Base-by-base conservation (phyloP, 2,329 filamentous ascomycete species). In the Fusarium verticillioides region DNA sequence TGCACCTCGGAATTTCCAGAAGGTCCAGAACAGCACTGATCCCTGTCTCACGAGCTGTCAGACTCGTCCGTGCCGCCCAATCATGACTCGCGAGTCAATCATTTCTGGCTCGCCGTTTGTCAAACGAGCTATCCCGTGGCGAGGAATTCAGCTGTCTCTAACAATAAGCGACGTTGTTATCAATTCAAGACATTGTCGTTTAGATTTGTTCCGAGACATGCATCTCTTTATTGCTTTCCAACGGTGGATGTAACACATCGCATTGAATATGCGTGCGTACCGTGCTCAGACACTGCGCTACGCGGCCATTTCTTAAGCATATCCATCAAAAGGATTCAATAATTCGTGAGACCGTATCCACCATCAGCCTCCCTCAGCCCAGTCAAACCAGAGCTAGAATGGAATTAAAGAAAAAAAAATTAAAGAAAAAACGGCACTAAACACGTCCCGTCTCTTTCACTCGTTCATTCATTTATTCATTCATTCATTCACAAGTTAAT, bases 1-100 rank as follows among this genome's bases (percentile, higher is more conserved):
- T 60, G 69, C 69, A 56, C 30, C 52, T 64, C 69, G 64, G 69
- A 37, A 59, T 69, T 65, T 72, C 70, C 53, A 66, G 61, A 73
- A 66, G 60, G 52, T 42, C 70, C 52, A 66, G 70, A 73, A 73
- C 65, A 44, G 36, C 26, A 32, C n/a, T 56, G 21, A 60, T 46
- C 58, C 61, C 49, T 53, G 62, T 63, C 44, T 23, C 32, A 21
- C 18, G 40, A 58, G n/a, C 64, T 67, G 62, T 68, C 65, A 68
- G 40, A 62, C 34, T 42, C 26, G 46, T n/a, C 30, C 26, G 36
- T 40, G 30, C 30, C 26, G 40, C 30, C 57, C 57, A 69, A 62
- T 68, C 47, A 69, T 50, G 66, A 69, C 66, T 69, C 57, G 42
- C n/a, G 34, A 5, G 32, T 21, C 16, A 47, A 49, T 19, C n/a